Evolutionary conservation across 306 rosid genomes (phyloP).

Genomic region (Quercus mongolica): DNA sequence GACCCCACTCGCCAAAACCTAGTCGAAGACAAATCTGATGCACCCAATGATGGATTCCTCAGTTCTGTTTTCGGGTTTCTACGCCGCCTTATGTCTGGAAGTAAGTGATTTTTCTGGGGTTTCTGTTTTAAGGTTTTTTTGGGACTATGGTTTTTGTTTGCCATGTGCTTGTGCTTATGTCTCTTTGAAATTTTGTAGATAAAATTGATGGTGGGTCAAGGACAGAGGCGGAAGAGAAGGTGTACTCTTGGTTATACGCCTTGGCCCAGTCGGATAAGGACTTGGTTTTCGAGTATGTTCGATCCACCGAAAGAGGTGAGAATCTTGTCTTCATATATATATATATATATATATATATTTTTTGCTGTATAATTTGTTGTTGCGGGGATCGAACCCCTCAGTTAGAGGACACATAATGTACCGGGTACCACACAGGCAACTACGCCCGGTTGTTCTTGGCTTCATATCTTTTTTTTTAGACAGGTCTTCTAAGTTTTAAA

Average conservation of each 20-base stretch:
- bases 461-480: background rate
- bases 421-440: too few species aligned
- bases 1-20: conserved; percentile 38
- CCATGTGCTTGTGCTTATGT: conserved; percentile 19
- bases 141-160: background rate
- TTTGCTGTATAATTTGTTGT: too few species aligned
- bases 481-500: background rate
- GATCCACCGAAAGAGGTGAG: conserved; percentile 81
- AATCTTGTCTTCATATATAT: background rate
- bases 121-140: background rate
- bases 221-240: conserved; percentile 72
- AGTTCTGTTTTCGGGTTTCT: conserved; percentile 18
- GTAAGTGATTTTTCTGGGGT: conserved; percentile 16
- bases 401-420: too few species aligned
- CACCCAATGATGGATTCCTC: conserved; percentile 17
- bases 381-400: too few species aligned
- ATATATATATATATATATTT: too few species aligned
- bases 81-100: conserved; percentile 30
- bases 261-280: conserved; percentile 65
- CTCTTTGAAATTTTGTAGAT: conserved; percentile 33
- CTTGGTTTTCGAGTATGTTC: conserved; percentile 73
- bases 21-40: conserved; percentile 24
- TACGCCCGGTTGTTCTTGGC: background rate
- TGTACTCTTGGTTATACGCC: conserved; percentile 67
- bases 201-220: conserved; percentile 60